Evolutionary conservation across 2,329 filamentous ascomycete genomes (phyloP).

Genomic region (Raffaelea albimanens): DNA sequence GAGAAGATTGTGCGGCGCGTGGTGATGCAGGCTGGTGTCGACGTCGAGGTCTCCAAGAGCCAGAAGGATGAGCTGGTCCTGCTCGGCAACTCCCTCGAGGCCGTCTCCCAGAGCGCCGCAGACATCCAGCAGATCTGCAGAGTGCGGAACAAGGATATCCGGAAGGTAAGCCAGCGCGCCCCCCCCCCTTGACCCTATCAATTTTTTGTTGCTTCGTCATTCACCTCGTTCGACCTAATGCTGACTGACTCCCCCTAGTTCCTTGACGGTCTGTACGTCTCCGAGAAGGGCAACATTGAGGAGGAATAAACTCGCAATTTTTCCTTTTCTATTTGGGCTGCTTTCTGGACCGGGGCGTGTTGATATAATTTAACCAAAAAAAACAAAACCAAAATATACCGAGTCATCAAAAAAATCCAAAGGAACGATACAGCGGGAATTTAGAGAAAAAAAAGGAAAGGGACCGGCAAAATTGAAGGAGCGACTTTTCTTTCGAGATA

Average conservation of each 20-base stretch:
- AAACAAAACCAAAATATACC: not conserved
- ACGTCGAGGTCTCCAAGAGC: slow-evolving; percentile 80
- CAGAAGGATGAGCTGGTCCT: slow-evolving; percentile 98
- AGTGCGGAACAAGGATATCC: slow-evolving; percentile 99
- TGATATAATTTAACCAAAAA: not conserved
- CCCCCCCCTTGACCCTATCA: not conserved
- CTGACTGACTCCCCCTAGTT: slow-evolving; percentile 48
- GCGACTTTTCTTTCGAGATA: no score
- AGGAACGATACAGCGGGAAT: not conserved
- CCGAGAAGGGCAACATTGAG: slow-evolving; percentile 92
- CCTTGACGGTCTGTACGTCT: slow-evolving; percentile 99
- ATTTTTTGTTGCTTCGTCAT: not conserved
- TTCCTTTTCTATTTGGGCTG: no score
- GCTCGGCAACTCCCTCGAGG: slow-evolving; percentile 89
- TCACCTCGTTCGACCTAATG: not conserved
- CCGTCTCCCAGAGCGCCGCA: slow-evolving; percentile 94
- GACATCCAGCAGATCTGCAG: slow-evolving; percentile 99
- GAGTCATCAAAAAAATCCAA: not conserved
- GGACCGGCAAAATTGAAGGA: no score
- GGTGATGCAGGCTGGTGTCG: slow-evolving; percentile 80
- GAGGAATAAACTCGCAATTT: slow-evolving; percentile 50
- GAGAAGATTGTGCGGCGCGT: slow-evolving; percentile 98
- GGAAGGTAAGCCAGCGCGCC: slow-evolving; percentile 55
- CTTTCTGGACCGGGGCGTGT: not conserved
- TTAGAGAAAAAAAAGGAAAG: not conserved